Conservation (phyloP, 768 basidiomycete genomes). For the Chalciporus piperatus region DNA sequence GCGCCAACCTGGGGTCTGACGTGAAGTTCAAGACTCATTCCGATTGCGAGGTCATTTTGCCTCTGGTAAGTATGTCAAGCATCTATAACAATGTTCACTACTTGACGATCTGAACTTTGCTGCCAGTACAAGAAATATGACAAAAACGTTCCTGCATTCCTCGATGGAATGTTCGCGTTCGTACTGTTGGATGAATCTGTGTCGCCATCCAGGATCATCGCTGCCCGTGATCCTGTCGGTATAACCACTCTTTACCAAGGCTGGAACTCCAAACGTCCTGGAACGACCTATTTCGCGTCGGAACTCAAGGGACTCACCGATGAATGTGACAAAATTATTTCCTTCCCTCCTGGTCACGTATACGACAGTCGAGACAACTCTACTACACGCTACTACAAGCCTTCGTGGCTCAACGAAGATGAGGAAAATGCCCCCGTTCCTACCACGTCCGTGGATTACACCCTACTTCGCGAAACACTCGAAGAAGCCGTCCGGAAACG, state of each 20-base stretch:
- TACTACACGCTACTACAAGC: slow-evolving; percentile 81
- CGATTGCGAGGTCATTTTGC: slow-evolving; percentile 96
- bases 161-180: slow-evolving; percentile 99
- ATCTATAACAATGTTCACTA: background rate
- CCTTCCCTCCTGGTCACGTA: slow-evolving; percentile 97
- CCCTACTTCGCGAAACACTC: slow-evolving; percentile 70
- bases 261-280: slow-evolving; percentile 80
- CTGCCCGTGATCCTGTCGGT: slow-evolving; percentile 95
- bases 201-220: slow-evolving; percentile 86
- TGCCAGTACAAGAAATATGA: slow-evolving; percentile 80
- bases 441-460: slow-evolving; percentile 59
- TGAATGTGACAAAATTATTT: slow-evolving; percentile 91
- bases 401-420: slow-evolving; percentile 89
- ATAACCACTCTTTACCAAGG: slow-evolving; percentile 99
- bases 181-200: slow-evolving; percentile 93
- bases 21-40: slow-evolving; percentile 95
- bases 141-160: slow-evolving; percentile 68
- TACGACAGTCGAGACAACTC: slow-evolving; percentile 83
- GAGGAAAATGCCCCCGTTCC: slow-evolving; percentile 58
- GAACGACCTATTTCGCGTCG: slow-evolving; percentile 87
- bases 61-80: slow-evolving; percentile 56
- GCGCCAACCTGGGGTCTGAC: slow-evolving; percentile 57
- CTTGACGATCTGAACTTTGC: background rate
- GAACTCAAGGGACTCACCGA: slow-evolving; percentile 90
- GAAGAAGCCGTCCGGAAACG: slow-evolving; percentile 93